A percentile compares a stretch with the other conserved stretches of the same genome.
phyloP scores from a whole-genome alignment of 2,329 filamentous ascomycete genomes.

The Scedosporium aurantiacum region DNA sequence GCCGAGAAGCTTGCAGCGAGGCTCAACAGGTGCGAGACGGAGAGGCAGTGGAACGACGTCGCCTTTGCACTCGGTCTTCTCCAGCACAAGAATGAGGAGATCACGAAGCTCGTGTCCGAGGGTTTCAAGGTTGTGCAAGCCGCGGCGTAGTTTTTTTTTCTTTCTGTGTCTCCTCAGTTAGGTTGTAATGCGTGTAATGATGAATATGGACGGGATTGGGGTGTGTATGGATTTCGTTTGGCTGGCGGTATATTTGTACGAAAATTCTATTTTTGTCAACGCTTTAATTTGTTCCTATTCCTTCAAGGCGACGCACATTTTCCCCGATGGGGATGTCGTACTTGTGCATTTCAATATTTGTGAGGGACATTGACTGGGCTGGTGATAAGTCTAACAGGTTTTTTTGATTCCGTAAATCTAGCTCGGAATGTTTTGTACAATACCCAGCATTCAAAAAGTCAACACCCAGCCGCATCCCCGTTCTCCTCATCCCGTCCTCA shows the following conservation, averaged over 20 bases:
- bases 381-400: not conserved
- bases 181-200: not conserved
- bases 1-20: constrained; percentile 85
- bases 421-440: constrained; percentile 8
- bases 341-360: too few relatives aligned
- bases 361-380: too few relatives aligned
- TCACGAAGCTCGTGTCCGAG: constrained; percentile 62
- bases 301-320: too few relatives aligned
- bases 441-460: constrained; percentile 6
- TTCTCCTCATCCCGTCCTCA: not conserved
- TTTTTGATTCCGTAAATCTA: not conserved
- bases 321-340: too few relatives aligned
- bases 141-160: constrained; percentile 31
- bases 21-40: constrained; percentile 74
- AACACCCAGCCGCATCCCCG: not conserved
- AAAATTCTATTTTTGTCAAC: not conserved
- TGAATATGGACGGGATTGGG: not conserved
- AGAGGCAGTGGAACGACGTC: constrained; percentile 96
- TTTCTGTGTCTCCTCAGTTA: not conserved
- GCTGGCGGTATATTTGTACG: not conserved
- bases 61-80: constrained; percentile 81
- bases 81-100: constrained; percentile 89
- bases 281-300: too few relatives aligned
- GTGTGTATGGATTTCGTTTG: not conserved
- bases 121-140: constrained; percentile 65